These are phyloP conservation scores for Alternaria rosae DNA, from an alignment of 2,329 filamentous ascomycete species.

Conservation along the genomic window DNA sequence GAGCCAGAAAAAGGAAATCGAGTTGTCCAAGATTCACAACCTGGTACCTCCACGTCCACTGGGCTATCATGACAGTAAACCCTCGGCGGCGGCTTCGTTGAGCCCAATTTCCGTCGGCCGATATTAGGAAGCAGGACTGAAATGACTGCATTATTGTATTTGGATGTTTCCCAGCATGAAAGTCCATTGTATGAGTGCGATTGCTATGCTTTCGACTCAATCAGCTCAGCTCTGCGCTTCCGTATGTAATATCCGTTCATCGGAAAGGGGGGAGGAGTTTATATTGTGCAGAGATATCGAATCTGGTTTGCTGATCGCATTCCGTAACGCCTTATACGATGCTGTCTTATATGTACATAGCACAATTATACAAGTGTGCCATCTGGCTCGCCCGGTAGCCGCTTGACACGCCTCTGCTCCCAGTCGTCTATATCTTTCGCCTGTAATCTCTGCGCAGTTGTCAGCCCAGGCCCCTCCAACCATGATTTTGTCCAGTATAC, in stretches of 20 bases:
- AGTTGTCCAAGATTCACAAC: too few relatives aligned
- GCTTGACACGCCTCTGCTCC: slow-evolving; percentile 94
- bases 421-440: slow-evolving; percentile 93
- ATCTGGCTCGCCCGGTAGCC: slow-evolving; percentile 88
- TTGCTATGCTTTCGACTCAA: neutral
- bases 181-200: neutral
- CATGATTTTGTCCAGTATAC: slow-evolving; percentile 45
- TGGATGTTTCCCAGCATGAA: too few relatives aligned
- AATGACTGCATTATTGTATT: neutral
- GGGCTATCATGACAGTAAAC: too few relatives aligned
- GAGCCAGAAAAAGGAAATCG: fast-evolving
- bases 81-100: too few relatives aligned
- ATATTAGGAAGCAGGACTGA: neutral
- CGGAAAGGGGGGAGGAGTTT: too few relatives aligned
- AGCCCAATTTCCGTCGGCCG: too few relatives aligned
- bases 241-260: neutral
- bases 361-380: slow-evolving; percentile 66
- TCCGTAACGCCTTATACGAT: slow-evolving; percentile 8
- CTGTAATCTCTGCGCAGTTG: slow-evolving; percentile 68
- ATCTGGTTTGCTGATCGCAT: neutral
- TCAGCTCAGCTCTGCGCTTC: too few relatives aligned
- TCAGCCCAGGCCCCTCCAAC: slow-evolving; percentile 12
- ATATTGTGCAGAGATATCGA: neutral
- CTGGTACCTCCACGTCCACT: too few relatives aligned
- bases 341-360: neutral